Conservation (phyloP, 164 flowering plant species). For the Brasenia schreberi region DNA sequence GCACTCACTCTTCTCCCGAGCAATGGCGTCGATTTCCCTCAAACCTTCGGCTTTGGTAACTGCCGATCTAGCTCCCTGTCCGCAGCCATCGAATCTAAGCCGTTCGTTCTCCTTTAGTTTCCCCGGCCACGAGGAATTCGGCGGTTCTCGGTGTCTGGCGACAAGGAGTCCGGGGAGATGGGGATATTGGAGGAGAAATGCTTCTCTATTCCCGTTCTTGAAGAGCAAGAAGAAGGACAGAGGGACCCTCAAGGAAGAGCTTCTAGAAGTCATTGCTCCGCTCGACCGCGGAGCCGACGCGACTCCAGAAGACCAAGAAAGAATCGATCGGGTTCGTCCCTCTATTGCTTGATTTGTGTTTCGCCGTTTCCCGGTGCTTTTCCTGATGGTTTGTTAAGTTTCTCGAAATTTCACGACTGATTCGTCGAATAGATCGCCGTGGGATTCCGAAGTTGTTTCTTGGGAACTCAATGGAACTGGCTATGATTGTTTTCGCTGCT, state of each 20-base stretch:
- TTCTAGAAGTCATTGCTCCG: constrained; percentile 51
- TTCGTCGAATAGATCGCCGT: no score
- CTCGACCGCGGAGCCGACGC: constrained; percentile 91
- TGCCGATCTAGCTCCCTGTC: no score
- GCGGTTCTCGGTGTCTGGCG: neutral
- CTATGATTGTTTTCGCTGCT: constrained; percentile 2
- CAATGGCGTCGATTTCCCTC: no score
- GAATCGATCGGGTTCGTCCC: constrained; percentile 43
- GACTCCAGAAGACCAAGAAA: constrained; percentile 51
- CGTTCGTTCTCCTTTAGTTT: neutral
- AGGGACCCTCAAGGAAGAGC: constrained; percentile 50
- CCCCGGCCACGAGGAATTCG: neutral
- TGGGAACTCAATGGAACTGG: no score
- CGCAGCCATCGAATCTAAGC: neutral
- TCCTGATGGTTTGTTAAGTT: neutral
- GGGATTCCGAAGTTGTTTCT: no score
- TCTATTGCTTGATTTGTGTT: neutral
- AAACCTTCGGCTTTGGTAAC: no score
- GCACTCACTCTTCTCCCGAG: no score
- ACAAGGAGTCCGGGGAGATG: neutral
- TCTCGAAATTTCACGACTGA: neutral
- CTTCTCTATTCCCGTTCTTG: constrained; percentile 70
- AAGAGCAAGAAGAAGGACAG: constrained; percentile 36
- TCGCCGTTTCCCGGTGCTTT: neutral
- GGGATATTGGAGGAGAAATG: constrained; percentile 45